phyloP scores from a whole-genome alignment of 1,139 yeast species.

The Sporopachydermia cereana region DNA sequence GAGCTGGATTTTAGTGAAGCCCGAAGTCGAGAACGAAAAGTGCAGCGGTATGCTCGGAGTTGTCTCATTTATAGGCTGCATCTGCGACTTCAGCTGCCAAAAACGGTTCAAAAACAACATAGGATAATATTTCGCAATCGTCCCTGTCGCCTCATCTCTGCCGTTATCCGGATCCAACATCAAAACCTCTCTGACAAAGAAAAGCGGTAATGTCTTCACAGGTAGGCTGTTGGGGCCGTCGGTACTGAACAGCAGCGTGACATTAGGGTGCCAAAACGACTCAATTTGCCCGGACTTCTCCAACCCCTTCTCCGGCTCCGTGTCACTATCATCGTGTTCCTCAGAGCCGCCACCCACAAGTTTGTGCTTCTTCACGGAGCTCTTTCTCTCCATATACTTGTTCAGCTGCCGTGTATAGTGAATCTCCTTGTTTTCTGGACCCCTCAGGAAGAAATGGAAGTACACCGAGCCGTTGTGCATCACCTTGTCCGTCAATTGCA shows the following conservation, averaged over 20 bases:
- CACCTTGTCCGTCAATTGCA: background rate
- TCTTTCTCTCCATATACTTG: constrained; percentile 18
- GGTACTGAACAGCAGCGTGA: constrained; percentile 16
- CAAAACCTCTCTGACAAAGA: constrained; percentile 15
- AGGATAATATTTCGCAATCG: constrained; percentile 23
- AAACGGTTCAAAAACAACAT: constrained; percentile 25
- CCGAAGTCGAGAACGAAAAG: constrained; percentile 19
- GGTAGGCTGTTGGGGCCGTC: background rate
- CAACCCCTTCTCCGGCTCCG: constrained; percentile 10
- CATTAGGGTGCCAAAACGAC: constrained; percentile 28
- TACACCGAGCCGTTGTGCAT: constrained; percentile 21
- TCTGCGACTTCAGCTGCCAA: constrained; percentile 28
- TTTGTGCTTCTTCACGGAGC: constrained; percentile 20
- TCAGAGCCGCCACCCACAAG: constrained; percentile 18
- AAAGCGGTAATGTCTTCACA: constrained; percentile 15
- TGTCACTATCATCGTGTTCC: constrained; percentile 12
- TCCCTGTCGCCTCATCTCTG: constrained; percentile 21
- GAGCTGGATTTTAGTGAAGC: constrained; percentile 24
- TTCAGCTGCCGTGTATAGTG: constrained; percentile 16
- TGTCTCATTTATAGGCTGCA: constrained; percentile 23
- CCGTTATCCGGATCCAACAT: constrained; percentile 18
- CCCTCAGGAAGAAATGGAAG: constrained; percentile 19
- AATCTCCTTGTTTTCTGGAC: constrained; percentile 13
- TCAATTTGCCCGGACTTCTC: constrained; percentile 15
- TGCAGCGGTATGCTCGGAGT: constrained; percentile 18